phyloP scores from a whole-genome alignment of 148 eudicot species.

The Persicaria maculosa region DNA sequence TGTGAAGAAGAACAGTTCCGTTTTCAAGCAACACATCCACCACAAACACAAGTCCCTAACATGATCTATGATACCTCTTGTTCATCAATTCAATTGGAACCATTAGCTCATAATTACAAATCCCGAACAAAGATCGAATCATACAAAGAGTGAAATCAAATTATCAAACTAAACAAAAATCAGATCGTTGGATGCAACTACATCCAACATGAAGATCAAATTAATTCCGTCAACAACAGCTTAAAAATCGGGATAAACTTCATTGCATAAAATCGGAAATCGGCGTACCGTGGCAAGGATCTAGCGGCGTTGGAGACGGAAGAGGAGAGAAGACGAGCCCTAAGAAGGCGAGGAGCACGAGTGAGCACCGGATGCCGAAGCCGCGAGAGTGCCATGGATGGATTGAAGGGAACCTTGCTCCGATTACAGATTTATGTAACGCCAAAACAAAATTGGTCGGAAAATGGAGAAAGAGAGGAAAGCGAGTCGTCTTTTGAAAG shows the following conservation, averaged over 20 bases:
- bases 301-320: constrained; percentile 17
- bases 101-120: background rate
- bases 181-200: background rate
- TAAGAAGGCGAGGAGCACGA: constrained; percentile 45
- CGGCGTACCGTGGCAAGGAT: constrained; percentile 30
- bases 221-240: background rate
- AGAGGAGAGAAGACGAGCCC: constrained; percentile 38
- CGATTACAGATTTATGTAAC: background rate
- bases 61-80: background rate
- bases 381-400: constrained; percentile 65
- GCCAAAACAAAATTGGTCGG: constrained; percentile 1
- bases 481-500: background rate
- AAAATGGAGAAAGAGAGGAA: background rate
- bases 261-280: background rate
- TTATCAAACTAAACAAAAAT: background rate
- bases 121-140: background rate
- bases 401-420: background rate
- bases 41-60: background rate
- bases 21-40: background rate
- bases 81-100: background rate
- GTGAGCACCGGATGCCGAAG: constrained; percentile 56
- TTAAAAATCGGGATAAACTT: background rate
- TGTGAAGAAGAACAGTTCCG: background rate
- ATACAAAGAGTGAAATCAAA: background rate
- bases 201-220: background rate